Evolutionary conservation across 805 yeast species (phyloP).

Genomic region (Pichia sporocuriosa): DNA sequence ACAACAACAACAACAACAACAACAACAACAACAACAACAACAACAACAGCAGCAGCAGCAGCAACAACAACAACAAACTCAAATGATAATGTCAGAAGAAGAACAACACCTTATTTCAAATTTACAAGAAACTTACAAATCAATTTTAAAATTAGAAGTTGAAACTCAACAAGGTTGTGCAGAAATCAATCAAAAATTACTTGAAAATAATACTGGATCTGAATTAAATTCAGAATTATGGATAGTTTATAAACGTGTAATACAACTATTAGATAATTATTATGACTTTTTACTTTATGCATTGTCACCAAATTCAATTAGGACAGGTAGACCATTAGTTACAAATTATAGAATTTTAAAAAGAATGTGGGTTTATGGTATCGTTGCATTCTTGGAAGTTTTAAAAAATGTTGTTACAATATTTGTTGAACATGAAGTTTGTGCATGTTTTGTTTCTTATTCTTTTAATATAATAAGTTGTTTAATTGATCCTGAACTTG

Average conservation of each 20-base stretch:
- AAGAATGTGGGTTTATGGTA: slow-evolving; percentile 81
- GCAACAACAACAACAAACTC: slow-evolving; percentile 7
- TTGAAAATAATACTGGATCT: slow-evolving; percentile 37
- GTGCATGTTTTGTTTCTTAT: slow-evolving; percentile 66
- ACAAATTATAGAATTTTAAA: slow-evolving; percentile 72
- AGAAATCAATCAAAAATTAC: slow-evolving; percentile 46
- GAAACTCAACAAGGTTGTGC: slow-evolving; percentile 65
- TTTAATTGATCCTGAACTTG: slow-evolving; percentile 47
- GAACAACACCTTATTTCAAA: slow-evolving; percentile 63
- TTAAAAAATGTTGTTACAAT: slow-evolving; percentile 66
- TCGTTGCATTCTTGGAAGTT: slow-evolving; percentile 73
- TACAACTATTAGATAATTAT: slow-evolving; percentile 60
- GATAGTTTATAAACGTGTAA: slow-evolving; percentile 63
- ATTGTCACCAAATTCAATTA: slow-evolving; percentile 56
- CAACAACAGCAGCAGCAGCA: slow-evolving; percentile 9
- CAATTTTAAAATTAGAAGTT: slow-evolving; percentile 60
- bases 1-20: slow-evolving; percentile 9
- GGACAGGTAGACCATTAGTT: slow-evolving; percentile 71
- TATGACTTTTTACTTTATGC: slow-evolving; percentile 68
- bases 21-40: slow-evolving; percentile 13
- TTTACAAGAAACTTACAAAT: slow-evolving; percentile 67
- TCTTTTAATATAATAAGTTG: slow-evolving; percentile 57
- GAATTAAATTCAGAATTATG: slow-evolving; percentile 58
- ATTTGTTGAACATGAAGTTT: slow-evolving; percentile 67
- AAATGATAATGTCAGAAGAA: slow-evolving; percentile 39